A percentile compares a stretch with the other conserved stretches of the same genome.
Conservation (phyloP, 768 basidiomycete genomes). For the Lentinula detonsa region DNA sequence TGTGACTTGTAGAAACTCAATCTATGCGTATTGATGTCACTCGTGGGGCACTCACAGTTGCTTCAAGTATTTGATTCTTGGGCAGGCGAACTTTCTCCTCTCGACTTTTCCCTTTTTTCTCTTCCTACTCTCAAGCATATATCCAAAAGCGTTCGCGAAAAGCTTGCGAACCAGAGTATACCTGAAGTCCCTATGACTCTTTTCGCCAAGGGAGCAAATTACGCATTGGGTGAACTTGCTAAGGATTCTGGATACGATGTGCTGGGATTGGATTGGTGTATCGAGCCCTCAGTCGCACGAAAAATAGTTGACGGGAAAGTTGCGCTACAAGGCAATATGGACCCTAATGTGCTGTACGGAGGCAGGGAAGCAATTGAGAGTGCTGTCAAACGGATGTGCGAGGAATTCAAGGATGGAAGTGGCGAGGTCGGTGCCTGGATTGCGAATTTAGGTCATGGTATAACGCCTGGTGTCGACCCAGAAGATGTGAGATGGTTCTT, state of each 20-base stretch:
- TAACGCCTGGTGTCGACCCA: constrained; percentile 92
- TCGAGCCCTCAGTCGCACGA: constrained; percentile 71
- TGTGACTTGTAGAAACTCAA: neutral
- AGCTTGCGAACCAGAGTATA: constrained; percentile 47
- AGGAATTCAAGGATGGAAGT: constrained; percentile 61
- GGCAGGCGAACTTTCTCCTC: constrained; percentile 86
- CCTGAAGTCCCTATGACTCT: constrained; percentile 76
- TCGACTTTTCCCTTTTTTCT: constrained; percentile 82
- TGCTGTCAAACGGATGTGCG: constrained; percentile 78
- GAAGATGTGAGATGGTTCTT: constrained; percentile 91
- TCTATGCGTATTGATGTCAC: neutral
- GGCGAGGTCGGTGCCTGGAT: constrained; percentile 67
- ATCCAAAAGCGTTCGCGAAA: constrained; percentile 55
- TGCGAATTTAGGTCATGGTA: constrained; percentile 94
- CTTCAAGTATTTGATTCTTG: constrained; percentile 97
- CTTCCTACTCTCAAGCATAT: constrained; percentile 76
- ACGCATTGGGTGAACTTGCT: constrained; percentile 56
- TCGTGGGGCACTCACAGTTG: constrained; percentile 41
- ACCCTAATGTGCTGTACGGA: constrained; percentile 83
- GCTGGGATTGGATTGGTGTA: constrained; percentile 88
- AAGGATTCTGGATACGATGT: constrained; percentile 74
- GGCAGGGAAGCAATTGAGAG: constrained; percentile 81
- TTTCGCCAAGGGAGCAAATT: constrained; percentile 93
- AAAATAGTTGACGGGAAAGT: constrained; percentile 53
- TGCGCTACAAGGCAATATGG: constrained; percentile 88